phyloP scores from a whole-genome alignment of 1,139 yeast genomes.

The Kodamaea alishanica region DNA sequence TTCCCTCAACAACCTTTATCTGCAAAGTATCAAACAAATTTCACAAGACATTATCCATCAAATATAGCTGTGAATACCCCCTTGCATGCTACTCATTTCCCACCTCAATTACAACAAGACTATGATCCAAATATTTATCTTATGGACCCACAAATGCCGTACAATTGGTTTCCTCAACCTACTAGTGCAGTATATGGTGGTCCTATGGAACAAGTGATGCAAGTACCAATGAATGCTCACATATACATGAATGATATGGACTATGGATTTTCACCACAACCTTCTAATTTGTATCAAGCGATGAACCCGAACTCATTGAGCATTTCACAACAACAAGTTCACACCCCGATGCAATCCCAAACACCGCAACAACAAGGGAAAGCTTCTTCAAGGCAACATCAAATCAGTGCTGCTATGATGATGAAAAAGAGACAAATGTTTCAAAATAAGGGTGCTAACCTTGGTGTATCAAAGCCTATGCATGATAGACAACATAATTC shows the following conservation, averaged over 20 bases:
- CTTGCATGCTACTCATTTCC: constrained; percentile 11
- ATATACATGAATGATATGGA: constrained; percentile 16
- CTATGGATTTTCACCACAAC: constrained; percentile 8
- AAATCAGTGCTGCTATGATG: constrained; percentile 25
- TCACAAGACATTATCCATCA: constrained; percentile 13
- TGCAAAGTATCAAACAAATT: constrained; percentile 18
- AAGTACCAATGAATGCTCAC: constrained; percentile 13
- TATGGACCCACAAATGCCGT: constrained; percentile 1
- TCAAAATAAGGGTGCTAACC: constrained; percentile 12
- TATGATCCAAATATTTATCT: constrained; percentile 10
- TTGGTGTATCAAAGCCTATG: constrained; percentile 11
- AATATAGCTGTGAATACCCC: constrained; percentile 10
- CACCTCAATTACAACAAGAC: constrained; percentile 13
- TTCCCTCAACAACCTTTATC: constrained; percentile 20
- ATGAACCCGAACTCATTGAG: constrained; percentile 14
- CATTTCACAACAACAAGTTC: background rate
- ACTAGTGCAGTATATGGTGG: constrained; percentile 11
- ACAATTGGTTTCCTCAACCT: constrained; percentile 17
- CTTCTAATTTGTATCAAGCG: constrained; percentile 13
- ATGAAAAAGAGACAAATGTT: constrained; percentile 23
- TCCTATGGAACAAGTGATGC: constrained; percentile 12
- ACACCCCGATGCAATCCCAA: background rate
- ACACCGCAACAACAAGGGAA: constrained; percentile 2
- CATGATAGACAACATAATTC: constrained; percentile 4
- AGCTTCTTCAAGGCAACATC: constrained; percentile 23